These are phyloP conservation scores for Yamadazyma membranifaciens DNA, from an alignment of 1,139 yeast species.

Conservation along the genomic window DNA sequence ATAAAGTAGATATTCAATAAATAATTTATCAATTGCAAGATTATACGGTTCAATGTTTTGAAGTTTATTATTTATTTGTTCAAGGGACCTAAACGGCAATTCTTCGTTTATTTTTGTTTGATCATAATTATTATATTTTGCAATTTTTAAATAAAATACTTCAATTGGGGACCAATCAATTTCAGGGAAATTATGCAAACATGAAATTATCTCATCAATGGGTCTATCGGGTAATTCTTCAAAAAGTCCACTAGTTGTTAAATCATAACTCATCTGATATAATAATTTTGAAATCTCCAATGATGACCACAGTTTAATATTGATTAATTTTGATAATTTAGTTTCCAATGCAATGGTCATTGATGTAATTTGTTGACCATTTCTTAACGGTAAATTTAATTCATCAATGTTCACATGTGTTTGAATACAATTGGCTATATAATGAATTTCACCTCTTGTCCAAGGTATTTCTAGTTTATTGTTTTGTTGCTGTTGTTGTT, in stretches of 20 bases:
- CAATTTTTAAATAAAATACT: constrained; percentile 9
- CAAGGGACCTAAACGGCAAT: constrained; percentile 12
- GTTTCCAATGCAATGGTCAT: not conserved
- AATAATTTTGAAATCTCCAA: constrained; percentile 5
- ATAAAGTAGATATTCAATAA: constrained; percentile 11
- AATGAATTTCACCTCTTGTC: constrained; percentile 15
- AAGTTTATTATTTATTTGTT: constrained; percentile 5
- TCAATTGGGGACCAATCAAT: constrained; percentile 14
- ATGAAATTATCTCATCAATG: constrained; percentile 10
- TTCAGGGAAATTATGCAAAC: not conserved
- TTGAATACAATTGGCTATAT: constrained; percentile 7
- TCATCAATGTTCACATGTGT: not conserved
- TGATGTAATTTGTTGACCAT: constrained; percentile 2
- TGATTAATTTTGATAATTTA: not conserved
- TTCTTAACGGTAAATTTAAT: constrained; percentile 11
- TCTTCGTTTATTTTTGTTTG: constrained; percentile 11
- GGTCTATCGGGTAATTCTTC: constrained; percentile 16
- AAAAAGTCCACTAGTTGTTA: constrained; percentile 14
- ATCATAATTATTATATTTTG: constrained; percentile 5
- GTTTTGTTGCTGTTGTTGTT: no score
- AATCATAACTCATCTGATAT: constrained; percentile 9
- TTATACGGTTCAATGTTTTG: constrained; percentile 1
- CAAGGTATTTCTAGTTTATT: constrained; percentile 7
- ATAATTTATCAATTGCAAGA: constrained; percentile 8
- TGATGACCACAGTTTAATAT: constrained; percentile 2